These are phyloP conservation scores for Chlamydomonas sp. DNA, from an alignment of 139 green algal species.

Conservation along the genomic window DNA sequence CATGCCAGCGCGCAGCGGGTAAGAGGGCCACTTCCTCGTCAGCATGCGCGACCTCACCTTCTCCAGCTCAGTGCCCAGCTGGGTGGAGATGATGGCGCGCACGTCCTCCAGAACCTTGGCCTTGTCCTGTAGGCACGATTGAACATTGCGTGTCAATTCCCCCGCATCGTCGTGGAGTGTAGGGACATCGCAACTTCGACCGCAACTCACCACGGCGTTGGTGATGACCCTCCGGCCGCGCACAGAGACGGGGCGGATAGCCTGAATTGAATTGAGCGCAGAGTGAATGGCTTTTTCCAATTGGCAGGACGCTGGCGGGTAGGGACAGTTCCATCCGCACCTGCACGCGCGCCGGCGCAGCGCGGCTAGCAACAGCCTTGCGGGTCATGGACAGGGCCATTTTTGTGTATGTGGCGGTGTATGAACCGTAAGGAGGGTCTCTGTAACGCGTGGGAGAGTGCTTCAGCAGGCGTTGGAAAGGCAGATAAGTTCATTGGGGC, in stretches of 20 bases:
- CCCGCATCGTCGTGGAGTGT: not conserved
- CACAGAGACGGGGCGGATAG: conserved; percentile 19
- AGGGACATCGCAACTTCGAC: not conserved
- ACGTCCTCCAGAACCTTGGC: conserved; percentile 88
- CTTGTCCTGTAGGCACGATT: conserved; percentile 70
- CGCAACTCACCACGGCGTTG: conserved; percentile 36
- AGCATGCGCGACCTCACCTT: conserved; percentile 56
- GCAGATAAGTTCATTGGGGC: too few relatives aligned
- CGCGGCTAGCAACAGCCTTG: conserved; percentile 26
- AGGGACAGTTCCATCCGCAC: not conserved
- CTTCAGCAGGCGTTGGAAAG: too few relatives aligned
- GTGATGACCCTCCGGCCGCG: conserved; percentile 41
- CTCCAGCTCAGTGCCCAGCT: conserved; percentile 92
- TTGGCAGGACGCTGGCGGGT: not conserved
- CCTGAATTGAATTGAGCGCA: not conserved
- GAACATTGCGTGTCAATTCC: not conserved
- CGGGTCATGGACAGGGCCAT: conserved; percentile 24
- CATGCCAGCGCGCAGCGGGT: not conserved
- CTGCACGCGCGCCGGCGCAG: not conserved
- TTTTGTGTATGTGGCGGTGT: not conserved
- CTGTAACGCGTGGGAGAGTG: too few relatives aligned
- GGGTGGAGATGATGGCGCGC: conserved; percentile 90
- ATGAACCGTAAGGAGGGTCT: not conserved
- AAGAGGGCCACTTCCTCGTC: not conserved
- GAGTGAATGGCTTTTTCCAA: not conserved